A percentile compares a stretch with the other conserved stretches of the same genome.
Conservation (phyloP, 2,329 filamentous ascomycete species). For the Ramichloridium luteum region DNA sequence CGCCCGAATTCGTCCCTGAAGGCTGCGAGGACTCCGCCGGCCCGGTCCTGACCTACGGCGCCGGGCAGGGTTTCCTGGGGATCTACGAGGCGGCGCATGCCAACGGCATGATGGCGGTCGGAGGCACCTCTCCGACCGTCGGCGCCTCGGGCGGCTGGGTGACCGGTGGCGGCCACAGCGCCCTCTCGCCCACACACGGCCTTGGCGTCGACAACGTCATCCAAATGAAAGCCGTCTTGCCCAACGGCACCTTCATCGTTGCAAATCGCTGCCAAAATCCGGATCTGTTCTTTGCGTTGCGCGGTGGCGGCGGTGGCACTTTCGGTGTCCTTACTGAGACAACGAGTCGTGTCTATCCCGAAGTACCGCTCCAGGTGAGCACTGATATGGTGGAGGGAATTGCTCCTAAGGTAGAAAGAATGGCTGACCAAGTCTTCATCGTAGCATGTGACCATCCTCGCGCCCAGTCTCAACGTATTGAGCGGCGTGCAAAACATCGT, state of each 20-base stretch:
- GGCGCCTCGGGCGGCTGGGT: constrained; percentile 17
- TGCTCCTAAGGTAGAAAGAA: too few species aligned
- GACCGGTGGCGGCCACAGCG: constrained; percentile 15
- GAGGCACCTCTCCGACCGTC: constrained; percentile 15
- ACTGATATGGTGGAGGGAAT: too few species aligned
- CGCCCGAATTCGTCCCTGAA: constrained; percentile 10
- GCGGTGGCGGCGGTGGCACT: constrained; percentile 37
- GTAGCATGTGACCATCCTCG: constrained; percentile 7
- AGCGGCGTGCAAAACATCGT: constrained; percentile 5
- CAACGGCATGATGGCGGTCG: constrained; percentile 14
- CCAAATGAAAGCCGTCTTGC: constrained; percentile 14
- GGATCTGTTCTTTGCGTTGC: constrained; percentile 43
- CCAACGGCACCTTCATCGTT: constrained; percentile 14
- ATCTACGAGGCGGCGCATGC: constrained; percentile 12
- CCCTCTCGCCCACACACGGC: constrained; percentile 14
- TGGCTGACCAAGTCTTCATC: too few species aligned
- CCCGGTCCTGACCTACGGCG: constrained; percentile 13
- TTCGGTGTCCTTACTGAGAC: constrained; percentile 14
- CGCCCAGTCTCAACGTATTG: constrained; percentile 5
- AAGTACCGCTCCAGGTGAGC: constrained; percentile 5
- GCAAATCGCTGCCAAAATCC: constrained; percentile 27
- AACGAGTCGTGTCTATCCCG: constrained; percentile 5
- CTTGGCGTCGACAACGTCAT: constrained; percentile 19
- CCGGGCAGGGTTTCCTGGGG: constrained; percentile 13
- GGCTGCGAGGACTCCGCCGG: constrained; percentile 10